A percentile compares a stretch with the other conserved stretches of the same genome.
These are phyloP conservation scores for Earliella scabrosa DNA, from an alignment of 1,284 basidiomycete species.

Conservation along the genomic window DNA sequence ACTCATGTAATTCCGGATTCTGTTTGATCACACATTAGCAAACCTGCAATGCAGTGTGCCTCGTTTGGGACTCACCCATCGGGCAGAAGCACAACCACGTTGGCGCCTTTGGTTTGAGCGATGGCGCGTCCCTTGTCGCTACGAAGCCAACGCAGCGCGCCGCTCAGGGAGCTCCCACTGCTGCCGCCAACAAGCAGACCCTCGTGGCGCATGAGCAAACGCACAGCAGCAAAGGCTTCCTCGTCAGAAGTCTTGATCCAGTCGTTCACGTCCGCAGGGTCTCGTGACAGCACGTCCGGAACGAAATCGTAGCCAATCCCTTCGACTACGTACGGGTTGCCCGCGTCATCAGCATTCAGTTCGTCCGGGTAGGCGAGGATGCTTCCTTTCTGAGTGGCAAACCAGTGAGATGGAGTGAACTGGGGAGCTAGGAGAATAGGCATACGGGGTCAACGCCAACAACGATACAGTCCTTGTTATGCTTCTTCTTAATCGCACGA, in stretches of 20 bases:
- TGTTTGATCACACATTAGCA: constrained; percentile 33
- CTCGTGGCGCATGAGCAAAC: constrained; percentile 84
- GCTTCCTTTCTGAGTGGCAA: constrained; percentile 70
- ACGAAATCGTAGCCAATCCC: constrained; percentile 96
- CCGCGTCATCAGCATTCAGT: constrained; percentile 50
- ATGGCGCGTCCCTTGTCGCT: constrained; percentile 69
- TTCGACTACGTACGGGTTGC: constrained; percentile 81
- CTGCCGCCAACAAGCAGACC: constrained; percentile 93
- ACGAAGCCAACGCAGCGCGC: constrained; percentile 80
- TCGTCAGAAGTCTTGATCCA: constrained; percentile 92
- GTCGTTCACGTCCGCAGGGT: constrained; percentile 55
- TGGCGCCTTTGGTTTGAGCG: constrained; percentile 74
- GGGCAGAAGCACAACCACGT: constrained; percentile 89
- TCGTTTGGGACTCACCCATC: constrained; percentile 74
- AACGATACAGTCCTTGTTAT: constrained; percentile 72
- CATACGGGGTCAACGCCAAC: constrained; percentile 92
- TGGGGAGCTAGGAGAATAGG: constrained; percentile 9
- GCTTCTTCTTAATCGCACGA: constrained; percentile 78
- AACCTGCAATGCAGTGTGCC: background rate
- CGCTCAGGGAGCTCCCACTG: constrained; percentile 84
- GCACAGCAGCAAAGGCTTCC: constrained; percentile 80
- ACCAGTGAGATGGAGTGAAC: background rate
- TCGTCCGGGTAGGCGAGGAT: constrained; percentile 78
- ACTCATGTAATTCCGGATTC: constrained; percentile 96
- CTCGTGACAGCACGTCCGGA: constrained; percentile 77